Base-by-base conservation (phyloP, 768 basidiomycete genomes). In the Neoboletus subvelutipes region DNA sequence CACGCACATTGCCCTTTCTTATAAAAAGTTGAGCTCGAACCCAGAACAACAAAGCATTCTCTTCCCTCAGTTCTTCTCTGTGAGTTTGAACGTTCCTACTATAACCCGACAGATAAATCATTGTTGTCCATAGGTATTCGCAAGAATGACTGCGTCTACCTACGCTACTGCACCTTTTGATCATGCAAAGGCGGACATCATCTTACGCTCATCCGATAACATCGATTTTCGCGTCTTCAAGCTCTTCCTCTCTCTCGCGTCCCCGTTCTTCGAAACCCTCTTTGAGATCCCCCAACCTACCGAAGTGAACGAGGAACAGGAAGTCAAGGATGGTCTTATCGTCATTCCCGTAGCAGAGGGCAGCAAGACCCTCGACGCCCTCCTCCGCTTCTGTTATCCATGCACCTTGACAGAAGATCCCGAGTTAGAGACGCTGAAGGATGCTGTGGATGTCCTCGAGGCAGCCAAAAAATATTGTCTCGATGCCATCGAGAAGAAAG, bases 301-400 rank as follows among this genome's bases (percentile, higher is more conserved):
- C 3, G 28, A 3, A 28, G 28, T 5, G 28, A 28, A 28, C 3
- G 28, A 28, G 28, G 28, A 28, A 3, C 28, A 28, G 28, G 28
- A 28, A 5, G 5, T 28, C 28, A 28, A 28, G 28, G 28, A 28
- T 28, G 28, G 28, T 28, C 28, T 28, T 28, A 5, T 28, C 5
- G 28, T 28, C 28, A 28, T 28, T 28, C 28, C 28, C 5, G 28
- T 28, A 5, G 20, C 57, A 1, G 66, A 70, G 41, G 59, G 56
- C 29, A 66, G 62, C 52, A 66, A 61, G 26, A 63, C 57, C 26
- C 47, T 68, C 17, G 58, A 64, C 41, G 26, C 56, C 28, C 60
- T 70, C 47, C 55, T 70, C 22, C 57, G 64, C 22, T 67, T 69
- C 33, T 65, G 64, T 33, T 68, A 64, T 18, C 65, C 59, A 5